Evolutionary conservation across 805 yeast genomes (phyloP).

Genomic region (Monosporozyma siamensis): DNA sequence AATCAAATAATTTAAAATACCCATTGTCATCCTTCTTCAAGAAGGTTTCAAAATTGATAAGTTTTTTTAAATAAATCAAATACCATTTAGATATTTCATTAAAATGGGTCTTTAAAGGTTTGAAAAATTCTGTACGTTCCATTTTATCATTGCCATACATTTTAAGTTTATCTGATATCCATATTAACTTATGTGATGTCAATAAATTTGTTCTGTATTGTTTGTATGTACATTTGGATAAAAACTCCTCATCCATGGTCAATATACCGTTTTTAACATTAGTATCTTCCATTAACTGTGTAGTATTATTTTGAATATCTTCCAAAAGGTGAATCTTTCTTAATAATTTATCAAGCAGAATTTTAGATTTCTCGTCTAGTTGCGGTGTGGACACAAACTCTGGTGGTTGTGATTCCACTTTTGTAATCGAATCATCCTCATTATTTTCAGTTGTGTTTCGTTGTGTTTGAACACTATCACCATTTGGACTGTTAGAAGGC

Average conservation of each 20-base stretch:
- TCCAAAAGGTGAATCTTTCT: constrained; percentile 11
- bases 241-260: constrained; percentile 3
- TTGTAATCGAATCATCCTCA: no score
- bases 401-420: no score
- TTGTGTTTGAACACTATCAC: no score
- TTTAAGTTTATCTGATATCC: constrained; percentile 5
- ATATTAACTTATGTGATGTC: constrained; percentile 9
- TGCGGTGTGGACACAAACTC: no score
- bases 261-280: constrained; percentile 5
- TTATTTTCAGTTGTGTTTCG: no score
- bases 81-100: constrained; percentile 13
- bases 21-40: constrained; percentile 2
- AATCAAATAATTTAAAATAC: background rate
- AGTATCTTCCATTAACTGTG: background rate
- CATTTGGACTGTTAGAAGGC: no score
- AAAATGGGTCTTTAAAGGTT: constrained; percentile 8
- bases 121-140: constrained; percentile 2
- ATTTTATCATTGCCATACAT: constrained; percentile 1
- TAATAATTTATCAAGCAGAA: constrained; percentile 6
- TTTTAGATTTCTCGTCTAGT: background rate
- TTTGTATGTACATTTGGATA: constrained; percentile 7
- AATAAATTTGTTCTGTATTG: constrained; percentile 10
- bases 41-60: constrained; percentile 8
- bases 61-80: constrained; percentile 11
- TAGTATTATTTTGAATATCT: constrained; percentile 7